Conservation (phyloP, 202 grass and related monocot genomes). For the Digitaria exilis region DNA sequence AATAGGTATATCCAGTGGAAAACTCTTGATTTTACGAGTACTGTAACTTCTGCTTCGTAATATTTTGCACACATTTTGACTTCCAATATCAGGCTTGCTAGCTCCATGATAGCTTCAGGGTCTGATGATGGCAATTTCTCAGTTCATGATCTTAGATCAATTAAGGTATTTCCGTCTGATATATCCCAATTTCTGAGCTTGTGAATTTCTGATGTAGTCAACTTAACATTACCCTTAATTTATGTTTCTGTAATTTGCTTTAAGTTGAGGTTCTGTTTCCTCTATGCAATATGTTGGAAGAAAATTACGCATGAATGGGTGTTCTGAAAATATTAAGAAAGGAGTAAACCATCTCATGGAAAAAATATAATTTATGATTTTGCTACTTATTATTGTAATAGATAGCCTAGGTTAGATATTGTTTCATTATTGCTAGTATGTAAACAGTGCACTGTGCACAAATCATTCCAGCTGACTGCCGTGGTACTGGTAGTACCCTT, state of each 20-base stretch:
- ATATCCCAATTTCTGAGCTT: not conserved
- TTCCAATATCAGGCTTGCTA: conserved; percentile 63
- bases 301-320: not conserved
- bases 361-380: not conserved
- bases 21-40: conserved; percentile 1
- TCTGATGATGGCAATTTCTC: conserved; percentile 91
- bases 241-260: not conserved
- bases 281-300: not conserved
- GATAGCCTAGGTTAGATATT: not conserved
- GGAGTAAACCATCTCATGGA: not conserved
- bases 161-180: conserved; percentile 53
- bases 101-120: conserved; percentile 92
- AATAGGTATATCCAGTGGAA: conserved; percentile 56
- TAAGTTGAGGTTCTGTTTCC: conserved; percentile 13
- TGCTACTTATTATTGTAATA: not conserved
- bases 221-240: not conserved
- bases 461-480: too few relatives aligned
- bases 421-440: conserved; percentile 13
- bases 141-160: conserved; percentile 82
- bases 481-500: not conserved
- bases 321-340: not conserved
- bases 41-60: conserved; percentile 13
- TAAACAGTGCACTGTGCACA: not conserved
- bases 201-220: not conserved
- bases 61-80: conserved; percentile 21